Evolutionary conservation across 768 basidiomycete genomes (phyloP).

Genomic region (Suillus bovinus): DNA sequence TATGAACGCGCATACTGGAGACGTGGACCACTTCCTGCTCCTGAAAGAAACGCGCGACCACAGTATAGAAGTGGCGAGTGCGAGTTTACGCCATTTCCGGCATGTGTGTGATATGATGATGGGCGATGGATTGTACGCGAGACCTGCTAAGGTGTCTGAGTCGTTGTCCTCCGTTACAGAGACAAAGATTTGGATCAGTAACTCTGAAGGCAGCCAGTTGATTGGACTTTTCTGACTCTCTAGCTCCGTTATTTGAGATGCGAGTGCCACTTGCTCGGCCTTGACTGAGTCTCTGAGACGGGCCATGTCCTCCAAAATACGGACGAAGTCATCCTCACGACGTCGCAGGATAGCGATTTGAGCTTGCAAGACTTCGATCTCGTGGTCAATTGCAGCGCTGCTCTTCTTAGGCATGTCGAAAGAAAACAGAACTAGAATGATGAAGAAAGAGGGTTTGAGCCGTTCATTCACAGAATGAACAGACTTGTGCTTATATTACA

Average conservation of each 20-base stretch:
- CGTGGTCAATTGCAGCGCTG: conserved; percentile 34
- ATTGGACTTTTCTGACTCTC: conserved; percentile 45
- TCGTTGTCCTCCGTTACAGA: conserved; percentile 28
- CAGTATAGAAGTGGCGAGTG: conserved; percentile 42
- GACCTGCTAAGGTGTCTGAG: conserved; percentile 22
- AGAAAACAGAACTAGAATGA: too few relatives aligned
- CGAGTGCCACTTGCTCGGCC: conserved; percentile 34
- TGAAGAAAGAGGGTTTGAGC: neutral
- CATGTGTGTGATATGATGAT: conserved; percentile 50
- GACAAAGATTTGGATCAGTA: conserved; percentile 47
- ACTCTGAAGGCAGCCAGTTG: conserved; percentile 51
- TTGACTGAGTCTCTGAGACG: conserved; percentile 37
- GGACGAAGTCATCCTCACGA: conserved; percentile 42
- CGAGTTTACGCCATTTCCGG: conserved; percentile 48
- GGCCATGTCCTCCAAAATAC: conserved; percentile 41
- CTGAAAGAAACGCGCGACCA: conserved; percentile 44
- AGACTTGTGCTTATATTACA: too few relatives aligned
- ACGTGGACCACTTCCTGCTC: conserved; percentile 24
- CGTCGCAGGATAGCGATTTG: conserved; percentile 38
- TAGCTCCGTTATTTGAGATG: conserved; percentile 33
- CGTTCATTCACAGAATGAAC: neutral
- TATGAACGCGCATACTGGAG: conserved; percentile 32
- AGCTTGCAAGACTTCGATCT: conserved; percentile 38
- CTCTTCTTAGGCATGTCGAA: conserved; percentile 27
- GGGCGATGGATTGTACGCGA: conserved; percentile 34